phyloP scores from a whole-genome alignment of 1,284 basidiomycete genomes.

The Gymnopus androsaceus region DNA sequence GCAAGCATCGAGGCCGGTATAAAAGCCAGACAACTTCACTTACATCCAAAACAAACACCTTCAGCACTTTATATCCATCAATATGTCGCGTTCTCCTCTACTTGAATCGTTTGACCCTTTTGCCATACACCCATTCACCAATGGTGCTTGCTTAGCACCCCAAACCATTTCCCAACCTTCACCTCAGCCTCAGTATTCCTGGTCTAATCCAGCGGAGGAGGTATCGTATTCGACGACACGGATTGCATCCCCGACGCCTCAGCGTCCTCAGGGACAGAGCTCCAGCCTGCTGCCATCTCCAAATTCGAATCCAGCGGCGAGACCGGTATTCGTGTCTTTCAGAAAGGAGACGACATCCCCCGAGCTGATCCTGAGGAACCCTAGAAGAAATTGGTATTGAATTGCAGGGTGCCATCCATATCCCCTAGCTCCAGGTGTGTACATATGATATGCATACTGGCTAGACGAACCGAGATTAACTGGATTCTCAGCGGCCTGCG shows the following conservation, averaged over 20 bases:
- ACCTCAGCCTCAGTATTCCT: too few species aligned
- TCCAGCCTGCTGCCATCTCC: conserved; percentile 17
- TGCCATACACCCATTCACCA: conserved; percentile 63
- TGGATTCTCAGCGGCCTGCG: too few species aligned
- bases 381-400: conserved; percentile 15
- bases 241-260: conserved; percentile 19
- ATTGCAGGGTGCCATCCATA: too few species aligned
- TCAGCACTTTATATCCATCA: too few species aligned
- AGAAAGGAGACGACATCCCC: conserved; percentile 56
- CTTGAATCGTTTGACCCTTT: conserved; percentile 59
- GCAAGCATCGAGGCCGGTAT: too few species aligned
- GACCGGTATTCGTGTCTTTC: conserved; percentile 52
- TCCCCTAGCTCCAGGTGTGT: too few species aligned
- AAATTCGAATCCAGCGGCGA: conserved; percentile 34
- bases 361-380: conserved; percentile 57
- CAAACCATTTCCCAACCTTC: conserved; percentile 42
- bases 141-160: conserved; percentile 50
- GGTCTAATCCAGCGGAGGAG: too few species aligned
- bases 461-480: too few species aligned
- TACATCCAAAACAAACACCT: too few species aligned
- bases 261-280: conserved; percentile 7
- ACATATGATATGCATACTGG: too few species aligned
- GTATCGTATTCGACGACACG: not conserved
- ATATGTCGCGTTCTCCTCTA: conserved; percentile 32
- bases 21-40: too few species aligned